Conservation (phyloP, 345 rosid species). For the Euclidium syriacum region DNA sequence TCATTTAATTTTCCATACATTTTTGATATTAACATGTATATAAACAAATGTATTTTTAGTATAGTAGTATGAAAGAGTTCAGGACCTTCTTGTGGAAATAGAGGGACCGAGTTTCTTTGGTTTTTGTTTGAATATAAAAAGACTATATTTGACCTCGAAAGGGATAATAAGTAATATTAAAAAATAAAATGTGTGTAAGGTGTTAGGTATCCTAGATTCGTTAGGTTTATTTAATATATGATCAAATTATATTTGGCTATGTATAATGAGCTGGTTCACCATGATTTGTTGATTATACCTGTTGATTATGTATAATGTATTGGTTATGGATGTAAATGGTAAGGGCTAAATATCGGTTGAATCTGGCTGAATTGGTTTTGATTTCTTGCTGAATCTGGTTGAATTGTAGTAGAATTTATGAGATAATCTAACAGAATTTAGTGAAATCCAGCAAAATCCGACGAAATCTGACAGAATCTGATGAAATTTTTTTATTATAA, state of each 20-base stretch:
- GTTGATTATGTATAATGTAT: too few relatives aligned
- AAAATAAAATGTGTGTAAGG: constrained; percentile 18
- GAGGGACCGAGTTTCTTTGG: constrained; percentile 23
- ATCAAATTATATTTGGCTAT: constrained; percentile 15
- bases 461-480: too few relatives aligned
- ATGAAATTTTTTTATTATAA: too few relatives aligned
- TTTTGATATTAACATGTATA: neutral
- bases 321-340: too few relatives aligned
- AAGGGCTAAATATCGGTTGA: too few relatives aligned
- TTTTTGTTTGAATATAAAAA: constrained; percentile 12
- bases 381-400: too few relatives aligned
- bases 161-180: constrained; percentile 12
- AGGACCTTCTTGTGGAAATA: constrained; percentile 18
- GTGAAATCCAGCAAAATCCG: too few relatives aligned
- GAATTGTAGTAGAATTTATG: too few relatives aligned
- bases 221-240: neutral
- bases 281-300: too few relatives aligned
- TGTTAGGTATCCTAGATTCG: constrained; percentile 28
- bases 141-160: constrained; percentile 24
- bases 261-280: too few relatives aligned
- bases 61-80: neutral
- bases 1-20: neutral
- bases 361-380: too few relatives aligned
- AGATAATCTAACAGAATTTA: too few relatives aligned
- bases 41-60: neutral